phyloP scores from a whole-genome alignment of 2,329 filamentous ascomycete genomes.

The Aspergillus fijiensis region DNA sequence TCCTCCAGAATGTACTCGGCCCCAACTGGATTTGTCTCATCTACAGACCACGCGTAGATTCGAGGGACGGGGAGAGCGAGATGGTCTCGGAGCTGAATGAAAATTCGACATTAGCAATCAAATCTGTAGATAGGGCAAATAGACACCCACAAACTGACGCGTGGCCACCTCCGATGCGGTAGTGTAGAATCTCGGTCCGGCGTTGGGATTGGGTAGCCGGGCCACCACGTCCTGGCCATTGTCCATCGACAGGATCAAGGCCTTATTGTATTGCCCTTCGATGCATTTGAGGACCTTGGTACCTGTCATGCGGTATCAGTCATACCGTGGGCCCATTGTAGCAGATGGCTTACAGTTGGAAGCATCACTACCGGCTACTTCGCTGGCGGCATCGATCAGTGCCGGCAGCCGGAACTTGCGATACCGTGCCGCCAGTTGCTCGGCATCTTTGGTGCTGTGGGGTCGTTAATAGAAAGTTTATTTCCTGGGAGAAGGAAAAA shows the following conservation, averaged over 20 bases:
- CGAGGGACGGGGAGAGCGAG: constrained; percentile 36
- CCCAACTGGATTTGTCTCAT: constrained; percentile 36
- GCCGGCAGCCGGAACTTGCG: constrained; percentile 27
- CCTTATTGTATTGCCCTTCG: constrained; percentile 30
- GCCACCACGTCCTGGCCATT: constrained; percentile 10
- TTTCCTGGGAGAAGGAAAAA: not conserved
- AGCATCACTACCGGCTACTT: not conserved
- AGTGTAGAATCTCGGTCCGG: constrained; percentile 20
- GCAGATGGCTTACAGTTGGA: constrained; percentile 5
- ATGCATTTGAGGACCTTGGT: constrained; percentile 22
- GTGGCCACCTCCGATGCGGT: constrained; percentile 28
- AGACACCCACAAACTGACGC: constrained; percentile 20
- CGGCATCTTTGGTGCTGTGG: constrained; percentile 24
- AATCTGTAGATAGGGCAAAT: too few species aligned
- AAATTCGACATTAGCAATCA: too few species aligned
- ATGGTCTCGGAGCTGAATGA: not conserved
- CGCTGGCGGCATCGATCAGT: constrained; percentile 22
- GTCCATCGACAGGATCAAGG: constrained; percentile 24
- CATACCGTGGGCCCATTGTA: not conserved
- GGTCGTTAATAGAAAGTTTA: constrained; percentile 8
- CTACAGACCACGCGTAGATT: constrained; percentile 36
- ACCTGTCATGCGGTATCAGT: not conserved
- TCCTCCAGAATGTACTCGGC: constrained; percentile 46
- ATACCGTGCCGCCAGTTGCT: constrained; percentile 28
- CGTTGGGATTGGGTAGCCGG: constrained; percentile 13